Conservation (phyloP, 139 green algal genomes). For the Volvox africanus region DNA sequence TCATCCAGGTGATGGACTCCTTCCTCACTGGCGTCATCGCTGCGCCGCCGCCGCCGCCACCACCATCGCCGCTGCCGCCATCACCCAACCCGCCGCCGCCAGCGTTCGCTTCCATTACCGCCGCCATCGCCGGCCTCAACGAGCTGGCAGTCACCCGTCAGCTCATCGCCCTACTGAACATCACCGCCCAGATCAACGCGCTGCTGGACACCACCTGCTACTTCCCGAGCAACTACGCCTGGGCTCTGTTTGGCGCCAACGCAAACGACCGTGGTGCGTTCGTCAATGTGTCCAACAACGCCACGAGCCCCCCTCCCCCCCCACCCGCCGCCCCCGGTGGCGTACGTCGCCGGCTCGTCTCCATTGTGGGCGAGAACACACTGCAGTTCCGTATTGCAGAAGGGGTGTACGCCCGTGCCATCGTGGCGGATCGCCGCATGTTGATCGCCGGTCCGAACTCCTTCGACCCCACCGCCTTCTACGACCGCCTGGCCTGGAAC, state of each 20-base stretch:
- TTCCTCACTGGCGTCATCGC: background rate
- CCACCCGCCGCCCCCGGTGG: background rate
- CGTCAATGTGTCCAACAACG: constrained; percentile 14
- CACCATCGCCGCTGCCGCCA: background rate
- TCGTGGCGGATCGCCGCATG: background rate
- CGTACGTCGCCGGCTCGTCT: constrained; percentile 7
- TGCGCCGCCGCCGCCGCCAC: constrained; percentile 15
- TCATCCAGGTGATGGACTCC: background rate
- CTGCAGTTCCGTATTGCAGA: background rate
- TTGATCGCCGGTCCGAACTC: background rate
- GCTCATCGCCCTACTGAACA: constrained; percentile 15
- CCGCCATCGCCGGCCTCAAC: background rate
- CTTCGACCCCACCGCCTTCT: background rate
- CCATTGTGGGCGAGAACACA: background rate
- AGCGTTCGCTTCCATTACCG: background rate
- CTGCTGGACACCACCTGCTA: constrained; percentile 29
- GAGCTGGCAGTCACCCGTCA: constrained; percentile 27
- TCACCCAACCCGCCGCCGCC: constrained; percentile 7
- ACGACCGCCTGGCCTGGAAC: constrained; percentile 13
- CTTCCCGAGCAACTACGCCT: constrained; percentile 43
- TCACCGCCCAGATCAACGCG: constrained; percentile 5
- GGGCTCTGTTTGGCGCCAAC: constrained; percentile 22
- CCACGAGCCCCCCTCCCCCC: background rate
- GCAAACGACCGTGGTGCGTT: background rate
- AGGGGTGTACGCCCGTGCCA: background rate